A percentile compares a stretch with the other conserved stretches of the same genome.
Evolutionary conservation across 371 early-diverging fungal genomes (phyloP).

Genomic region (Apophysomyces ossiformis): DNA sequence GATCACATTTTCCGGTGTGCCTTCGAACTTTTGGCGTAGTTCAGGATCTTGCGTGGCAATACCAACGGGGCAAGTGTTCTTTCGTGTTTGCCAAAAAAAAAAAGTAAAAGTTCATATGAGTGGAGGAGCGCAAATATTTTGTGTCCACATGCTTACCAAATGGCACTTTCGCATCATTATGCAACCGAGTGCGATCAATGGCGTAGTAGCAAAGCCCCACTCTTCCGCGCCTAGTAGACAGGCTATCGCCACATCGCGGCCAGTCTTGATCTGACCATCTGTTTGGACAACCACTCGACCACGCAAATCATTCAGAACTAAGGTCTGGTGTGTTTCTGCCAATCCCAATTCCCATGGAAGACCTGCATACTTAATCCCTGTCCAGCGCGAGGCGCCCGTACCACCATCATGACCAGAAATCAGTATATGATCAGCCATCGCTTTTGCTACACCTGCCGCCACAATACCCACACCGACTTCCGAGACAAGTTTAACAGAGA

Average conservation of each 20-base stretch:
- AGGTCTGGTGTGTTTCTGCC: conserved; percentile 94
- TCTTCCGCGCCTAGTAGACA: conserved; percentile 96
- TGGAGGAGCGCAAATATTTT: neutral
- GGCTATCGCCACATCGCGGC: conserved; percentile 92
- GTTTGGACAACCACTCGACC: conserved; percentile 93
- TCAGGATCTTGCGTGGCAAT: conserved; percentile 95
- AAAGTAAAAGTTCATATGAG: neutral
- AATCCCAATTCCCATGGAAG: conserved; percentile 96
- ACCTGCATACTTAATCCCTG: conserved; percentile 96
- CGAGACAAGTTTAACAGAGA: conserved; percentile 93
- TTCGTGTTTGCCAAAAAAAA: neutral
- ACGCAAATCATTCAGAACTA: conserved; percentile 93
- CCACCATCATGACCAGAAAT: conserved; percentile 96
- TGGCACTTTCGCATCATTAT: conserved; percentile 86
- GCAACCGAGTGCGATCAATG: conserved; percentile 94
- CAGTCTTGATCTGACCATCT: conserved; percentile 96
- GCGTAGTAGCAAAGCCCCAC: conserved; percentile 96
- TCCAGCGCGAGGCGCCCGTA: conserved; percentile 95
- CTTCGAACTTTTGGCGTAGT: conserved; percentile 89
- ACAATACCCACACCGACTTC: conserved; percentile 95
- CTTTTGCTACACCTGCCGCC: conserved; percentile 95
- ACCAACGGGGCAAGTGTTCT: conserved; percentile 96
- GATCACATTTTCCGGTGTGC: conserved; percentile 91
- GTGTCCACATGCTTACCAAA: conserved; percentile 24
- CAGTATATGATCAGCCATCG: conserved; percentile 92